Base-by-base conservation (phyloP, 805 yeast genomes). In the Sugiyamaella lignohabitans region DNA sequence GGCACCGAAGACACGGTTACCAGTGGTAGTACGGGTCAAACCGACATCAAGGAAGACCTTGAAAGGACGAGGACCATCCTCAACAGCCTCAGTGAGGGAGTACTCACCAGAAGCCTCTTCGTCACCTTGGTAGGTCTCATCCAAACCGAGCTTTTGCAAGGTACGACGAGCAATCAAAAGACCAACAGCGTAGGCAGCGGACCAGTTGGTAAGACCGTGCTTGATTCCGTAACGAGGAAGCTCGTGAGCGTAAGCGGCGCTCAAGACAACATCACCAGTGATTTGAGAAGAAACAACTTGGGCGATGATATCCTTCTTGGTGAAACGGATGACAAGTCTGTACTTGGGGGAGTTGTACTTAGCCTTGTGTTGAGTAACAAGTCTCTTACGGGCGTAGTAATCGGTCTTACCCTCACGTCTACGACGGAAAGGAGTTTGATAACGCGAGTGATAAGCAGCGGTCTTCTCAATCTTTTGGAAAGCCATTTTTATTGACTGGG, bases 361-460 rank as follows among this genome's bases (percentile, higher is more conserved):
- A 72, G 96, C 96, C 89, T 93, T 93, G 93, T 91, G 96, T 80
- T 93, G 98, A 68, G 97, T 80, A 69, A 93, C 93, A 71, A 93
- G 80, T 80, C 98, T 88, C 95, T 93, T 93, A 84, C 98, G 89
- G 75, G 93, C 96, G 83, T 89, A 93, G 95, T 89, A 93, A 75
- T 93, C 98, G 71, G 98, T 93, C 83, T 93, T 93, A 79, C 98
- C 98, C 79, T 93, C 97, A 74, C 95, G 87, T 85, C 98, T 87
- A 83, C 98, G 89, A 77, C 98, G 88, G 96, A 89, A 93, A 61
- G 98, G 97, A 73, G 98, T 93, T 81, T 93, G 98, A 95, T 82
- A 93, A 75, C 98, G 89, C 70, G 97, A 88, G 81, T 81, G 87
- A 91, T 93, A 93, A 62, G 97, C 91, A 68, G 95, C 82, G 70